Evolutionary conservation across 352 stramenopile species (phyloP).

Genomic region (Phytophthora agathidicida): DNA sequence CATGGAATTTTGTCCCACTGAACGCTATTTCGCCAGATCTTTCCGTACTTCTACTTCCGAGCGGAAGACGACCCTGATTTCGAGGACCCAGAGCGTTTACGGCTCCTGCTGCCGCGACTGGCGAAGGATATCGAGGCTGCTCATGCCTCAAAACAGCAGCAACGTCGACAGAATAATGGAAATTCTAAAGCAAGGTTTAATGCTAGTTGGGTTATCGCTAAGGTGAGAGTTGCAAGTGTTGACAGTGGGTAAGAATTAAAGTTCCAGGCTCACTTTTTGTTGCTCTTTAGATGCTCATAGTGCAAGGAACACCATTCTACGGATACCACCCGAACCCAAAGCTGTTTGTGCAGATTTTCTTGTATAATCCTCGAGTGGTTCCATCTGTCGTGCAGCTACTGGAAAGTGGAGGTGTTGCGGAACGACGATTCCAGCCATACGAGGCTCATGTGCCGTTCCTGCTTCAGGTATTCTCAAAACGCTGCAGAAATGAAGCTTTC

Average conservation of each 20-base stretch:
- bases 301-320: slow-evolving; percentile 90
- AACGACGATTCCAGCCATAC: slow-evolving; percentile 84
- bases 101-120: slow-evolving; percentile 65
- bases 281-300: slow-evolving; percentile 81
- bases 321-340: slow-evolving; percentile 77
- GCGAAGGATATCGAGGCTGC: slow-evolving; percentile 74
- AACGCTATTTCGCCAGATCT: slow-evolving; percentile 51
- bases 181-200: neutral
- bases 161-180: slow-evolving; percentile 26
- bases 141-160: slow-evolving; percentile 52
- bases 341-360: slow-evolving; percentile 90
- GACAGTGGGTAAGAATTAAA: neutral
- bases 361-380: slow-evolving; percentile 82
- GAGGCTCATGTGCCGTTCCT: slow-evolving; percentile 91
- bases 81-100: slow-evolving; percentile 65
- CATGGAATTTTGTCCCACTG: neutral
- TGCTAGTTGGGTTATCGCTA: slow-evolving; percentile 59
- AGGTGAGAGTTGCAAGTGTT: slow-evolving; percentile 44
- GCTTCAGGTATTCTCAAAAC: slow-evolving; percentile 60
- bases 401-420: slow-evolving; percentile 79
- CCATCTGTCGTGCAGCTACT: slow-evolving; percentile 77
- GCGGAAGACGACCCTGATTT: slow-evolving; percentile 66
- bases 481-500: neutral
- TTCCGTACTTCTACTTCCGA: slow-evolving; percentile 91
- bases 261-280: neutral